Evolutionary conservation across 495 filamentous ascomycete species (phyloP).

Genomic region (Alectoria sarmentosa): DNA sequence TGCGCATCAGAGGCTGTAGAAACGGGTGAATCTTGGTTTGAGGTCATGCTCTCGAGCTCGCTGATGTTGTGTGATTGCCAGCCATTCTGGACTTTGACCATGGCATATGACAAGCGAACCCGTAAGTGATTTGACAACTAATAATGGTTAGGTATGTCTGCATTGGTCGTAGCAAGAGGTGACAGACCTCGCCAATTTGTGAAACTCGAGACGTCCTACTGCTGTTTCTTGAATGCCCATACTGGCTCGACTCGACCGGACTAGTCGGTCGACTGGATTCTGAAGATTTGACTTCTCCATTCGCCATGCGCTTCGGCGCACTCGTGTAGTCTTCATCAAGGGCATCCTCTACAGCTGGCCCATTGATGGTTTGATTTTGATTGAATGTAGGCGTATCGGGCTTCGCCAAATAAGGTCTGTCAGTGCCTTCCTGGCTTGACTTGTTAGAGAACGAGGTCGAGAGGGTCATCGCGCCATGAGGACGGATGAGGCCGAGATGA

Average conservation of each 20-base stretch:
- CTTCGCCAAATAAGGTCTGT: neutral
- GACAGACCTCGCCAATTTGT: conserved; percentile 67
- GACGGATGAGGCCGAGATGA: neutral
- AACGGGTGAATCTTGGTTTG: conserved; percentile 52
- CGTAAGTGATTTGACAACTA: conserved; percentile 72
- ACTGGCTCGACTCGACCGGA: conserved; percentile 25
- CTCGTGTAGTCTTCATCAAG: conserved; percentile 8
- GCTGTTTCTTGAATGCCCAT: conserved; percentile 59
- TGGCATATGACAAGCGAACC: conserved; percentile 77
- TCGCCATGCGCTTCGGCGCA: conserved; percentile 56
- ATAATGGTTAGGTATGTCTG: conserved; percentile 27
- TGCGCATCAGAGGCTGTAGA: conserved; percentile 38
- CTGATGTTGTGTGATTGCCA: conserved; percentile 65
- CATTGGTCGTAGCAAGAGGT: conserved; percentile 9
- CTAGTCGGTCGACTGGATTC: conserved; percentile 34
- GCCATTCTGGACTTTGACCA: conserved; percentile 82
- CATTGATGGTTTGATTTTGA: neutral
- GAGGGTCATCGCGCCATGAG: conserved; percentile 14
- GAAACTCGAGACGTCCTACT: conserved; percentile 55
- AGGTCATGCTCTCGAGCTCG: conserved; percentile 61
- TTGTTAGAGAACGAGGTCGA: conserved; percentile 22
- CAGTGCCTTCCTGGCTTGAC: conserved; percentile 21
- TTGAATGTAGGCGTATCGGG: neutral
- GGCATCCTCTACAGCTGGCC: neutral
- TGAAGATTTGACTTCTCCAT: conserved; percentile 52